phyloP scores from a whole-genome alignment of 306 rosid genomes.

The Parietaria judaica region DNA sequence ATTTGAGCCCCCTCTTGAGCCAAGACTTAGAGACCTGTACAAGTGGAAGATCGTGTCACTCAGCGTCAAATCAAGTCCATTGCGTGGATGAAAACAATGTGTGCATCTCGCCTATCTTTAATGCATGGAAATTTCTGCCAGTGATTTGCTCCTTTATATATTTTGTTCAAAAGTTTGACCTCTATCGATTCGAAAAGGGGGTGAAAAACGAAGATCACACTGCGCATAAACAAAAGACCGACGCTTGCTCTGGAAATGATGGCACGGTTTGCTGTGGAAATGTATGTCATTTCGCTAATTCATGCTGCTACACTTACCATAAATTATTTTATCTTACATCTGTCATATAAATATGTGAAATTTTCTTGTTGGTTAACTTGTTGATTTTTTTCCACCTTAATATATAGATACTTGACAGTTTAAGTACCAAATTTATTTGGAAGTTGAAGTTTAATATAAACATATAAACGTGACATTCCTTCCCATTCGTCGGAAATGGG shows the following conservation, averaged over 20 bases:
- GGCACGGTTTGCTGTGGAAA: slow-evolving; percentile 48
- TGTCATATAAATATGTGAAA: neutral
- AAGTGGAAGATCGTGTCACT: slow-evolving; percentile 33
- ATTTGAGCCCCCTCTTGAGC: slow-evolving; percentile 90
- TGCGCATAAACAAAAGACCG: slow-evolving; percentile 30
- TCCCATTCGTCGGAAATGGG: too few relatives aligned
- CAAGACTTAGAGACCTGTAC: slow-evolving; percentile 43
- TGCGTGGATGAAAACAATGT: slow-evolving; percentile 33
- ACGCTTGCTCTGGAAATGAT: slow-evolving; percentile 33
- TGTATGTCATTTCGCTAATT: slow-evolving; percentile 36
- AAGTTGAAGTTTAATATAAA: too few relatives aligned
- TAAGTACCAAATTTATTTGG: too few relatives aligned
- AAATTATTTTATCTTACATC: slow-evolving; percentile 1
- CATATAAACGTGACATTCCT: too few relatives aligned
- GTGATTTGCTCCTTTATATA: slow-evolving; percentile 26
- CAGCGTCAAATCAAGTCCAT: slow-evolving; percentile 38
- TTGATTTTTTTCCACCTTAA: too few relatives aligned
- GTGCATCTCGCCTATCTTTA: slow-evolving; percentile 27
- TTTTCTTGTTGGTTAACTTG: neutral
- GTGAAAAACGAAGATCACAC: slow-evolving; percentile 34
- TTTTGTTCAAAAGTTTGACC: slow-evolving; percentile 61
- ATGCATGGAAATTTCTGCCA: slow-evolving; percentile 21
- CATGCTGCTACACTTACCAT: neutral
- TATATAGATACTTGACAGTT: too few relatives aligned
- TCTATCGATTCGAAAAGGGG: slow-evolving; percentile 73